A percentile compares a stretch with the other conserved stretches of the same genome.
Evolutionary conservation across 2,329 filamentous ascomycete species (phyloP).

Genomic region (Fusarium domesticum): DNA sequence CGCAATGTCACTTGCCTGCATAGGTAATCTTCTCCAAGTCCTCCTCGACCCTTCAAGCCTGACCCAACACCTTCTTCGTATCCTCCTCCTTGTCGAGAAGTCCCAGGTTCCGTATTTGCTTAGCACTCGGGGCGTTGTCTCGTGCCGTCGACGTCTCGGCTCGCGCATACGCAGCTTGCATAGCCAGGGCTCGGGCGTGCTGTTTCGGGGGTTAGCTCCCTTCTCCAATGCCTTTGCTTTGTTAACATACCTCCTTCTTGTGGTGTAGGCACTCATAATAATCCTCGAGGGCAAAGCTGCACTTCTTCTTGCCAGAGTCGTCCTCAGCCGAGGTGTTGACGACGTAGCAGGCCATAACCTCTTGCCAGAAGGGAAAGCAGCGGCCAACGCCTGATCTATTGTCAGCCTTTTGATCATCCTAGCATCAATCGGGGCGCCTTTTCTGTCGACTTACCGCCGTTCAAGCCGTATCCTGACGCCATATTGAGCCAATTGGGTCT

Average conservation of each 20-base stretch:
- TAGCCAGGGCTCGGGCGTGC: slow-evolving; percentile 72
- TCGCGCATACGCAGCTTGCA: slow-evolving; percentile 84
- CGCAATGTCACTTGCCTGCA: slow-evolving; percentile 6
- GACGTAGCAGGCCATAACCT: slow-evolving; percentile 96
- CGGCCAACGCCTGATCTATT: slow-evolving; percentile 57
- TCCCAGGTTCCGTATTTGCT: slow-evolving; percentile 84
- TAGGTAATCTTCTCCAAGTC: slow-evolving; percentile 3
- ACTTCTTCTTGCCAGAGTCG: slow-evolving; percentile 81
- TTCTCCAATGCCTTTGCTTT: neutral
- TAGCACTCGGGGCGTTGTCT: slow-evolving; percentile 77
- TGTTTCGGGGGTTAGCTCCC: slow-evolving; percentile 38
- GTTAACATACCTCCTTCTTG: slow-evolving; percentile 85
- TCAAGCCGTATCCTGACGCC: slow-evolving; percentile 80
- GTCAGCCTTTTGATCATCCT: slow-evolving; percentile 20
- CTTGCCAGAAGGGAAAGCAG: slow-evolving; percentile 99
- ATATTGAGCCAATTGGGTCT: slow-evolving; percentile 47
- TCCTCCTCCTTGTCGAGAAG: slow-evolving; percentile 82
- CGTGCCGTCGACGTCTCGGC: slow-evolving; percentile 70
- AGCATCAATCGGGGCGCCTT: neutral
- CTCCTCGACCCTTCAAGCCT: slow-evolving; percentile 22
- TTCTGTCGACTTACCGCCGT: slow-evolving; percentile 61
- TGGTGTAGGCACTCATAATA: slow-evolving; percentile 99
- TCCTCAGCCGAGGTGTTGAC: slow-evolving; percentile 83
- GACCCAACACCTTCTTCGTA: slow-evolving; percentile 57
- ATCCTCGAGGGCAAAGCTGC: slow-evolving; percentile 80